Conservation (phyloP, 139 green algal genomes). For the Bryopsis sp. region DNA sequence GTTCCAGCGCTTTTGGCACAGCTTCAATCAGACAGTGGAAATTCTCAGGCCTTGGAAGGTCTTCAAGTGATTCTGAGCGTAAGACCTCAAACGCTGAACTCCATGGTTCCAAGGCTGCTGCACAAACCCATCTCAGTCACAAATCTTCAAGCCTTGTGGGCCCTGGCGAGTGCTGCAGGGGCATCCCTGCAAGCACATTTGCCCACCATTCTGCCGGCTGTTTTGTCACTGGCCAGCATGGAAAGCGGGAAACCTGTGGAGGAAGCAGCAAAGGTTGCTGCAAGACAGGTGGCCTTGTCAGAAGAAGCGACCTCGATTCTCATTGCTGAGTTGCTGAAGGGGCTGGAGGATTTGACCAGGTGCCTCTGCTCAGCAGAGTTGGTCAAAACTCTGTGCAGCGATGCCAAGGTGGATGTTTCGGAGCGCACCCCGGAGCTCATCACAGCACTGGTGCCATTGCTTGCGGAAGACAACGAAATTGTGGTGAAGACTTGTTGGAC, state of each 20-base stretch:
- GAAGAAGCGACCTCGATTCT: no score
- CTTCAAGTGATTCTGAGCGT: slow-evolving; percentile 75
- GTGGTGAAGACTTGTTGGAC: slow-evolving; percentile 54
- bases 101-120: slow-evolving; percentile 71
- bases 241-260: background rate
- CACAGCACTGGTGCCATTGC: slow-evolving; percentile 48
- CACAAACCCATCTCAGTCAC: slow-evolving; percentile 38
- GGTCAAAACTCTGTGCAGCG: slow-evolving; percentile 39
- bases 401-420: slow-evolving; percentile 28
- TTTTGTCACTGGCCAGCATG: slow-evolving; percentile 25
- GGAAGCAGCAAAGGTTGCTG: slow-evolving; percentile 2
- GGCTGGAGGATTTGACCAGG: slow-evolving; percentile 48
- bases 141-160: slow-evolving; percentile 48
- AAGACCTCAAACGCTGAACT: slow-evolving; percentile 55
- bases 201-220: slow-evolving; percentile 22
- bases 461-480: slow-evolving; percentile 46
- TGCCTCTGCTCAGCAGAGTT: slow-evolving; percentile 44
- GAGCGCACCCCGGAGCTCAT: no score
- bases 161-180: slow-evolving; percentile 64
- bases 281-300: slow-evolving; percentile 23
- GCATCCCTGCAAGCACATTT: slow-evolving; percentile 23
- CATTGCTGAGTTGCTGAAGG: slow-evolving; percentile 57
- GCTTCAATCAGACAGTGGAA: slow-evolving; percentile 40
- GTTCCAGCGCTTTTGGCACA: slow-evolving; percentile 63
- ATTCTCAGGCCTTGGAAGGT: slow-evolving; percentile 62